Conservation (phyloP, 768 basidiomycete genomes). For the Stropharia rugosoannulata region DNA sequence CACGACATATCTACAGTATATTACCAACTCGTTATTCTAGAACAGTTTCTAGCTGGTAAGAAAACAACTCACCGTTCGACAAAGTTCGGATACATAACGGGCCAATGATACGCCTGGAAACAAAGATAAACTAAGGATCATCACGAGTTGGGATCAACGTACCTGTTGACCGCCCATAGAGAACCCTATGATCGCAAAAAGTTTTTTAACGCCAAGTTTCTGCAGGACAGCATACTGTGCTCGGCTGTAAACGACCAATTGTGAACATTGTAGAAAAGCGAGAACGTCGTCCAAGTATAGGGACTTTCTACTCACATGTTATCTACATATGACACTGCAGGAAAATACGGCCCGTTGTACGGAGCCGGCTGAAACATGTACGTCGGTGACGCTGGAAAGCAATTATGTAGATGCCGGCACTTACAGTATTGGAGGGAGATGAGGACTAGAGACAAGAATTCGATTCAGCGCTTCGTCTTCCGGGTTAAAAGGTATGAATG, state of each 20-base stretch:
- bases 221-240: constrained; percentile 56
- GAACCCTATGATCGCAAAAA: constrained; percentile 50
- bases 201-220: constrained; percentile 42
- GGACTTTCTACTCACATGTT: constrained; percentile 42
- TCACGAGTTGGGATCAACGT: background rate
- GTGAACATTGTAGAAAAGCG: background rate
- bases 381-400: background rate
- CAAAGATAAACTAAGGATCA: background rate
- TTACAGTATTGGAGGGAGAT: constrained; percentile 60
- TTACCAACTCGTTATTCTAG: constrained; percentile 22
- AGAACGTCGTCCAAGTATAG: too few species aligned
- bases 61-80: constrained; percentile 39
- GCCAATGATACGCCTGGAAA: constrained; percentile 48
- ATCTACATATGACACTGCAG: constrained; percentile 54
- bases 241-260: constrained; percentile 30
- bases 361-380: constrained; percentile 40
- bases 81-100: constrained; percentile 53
- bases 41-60: constrained; percentile 1
- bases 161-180: constrained; percentile 56
- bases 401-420: background rate
- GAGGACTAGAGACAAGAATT: constrained; percentile 40
- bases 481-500: background rate
- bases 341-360: constrained; percentile 60
- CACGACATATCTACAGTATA: constrained; percentile 38
- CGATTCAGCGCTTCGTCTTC: background rate